These are phyloP conservation scores for Talaromyces sp. DNA, from an alignment of 2,329 filamentous ascomycete species.

Conservation along the genomic window DNA sequence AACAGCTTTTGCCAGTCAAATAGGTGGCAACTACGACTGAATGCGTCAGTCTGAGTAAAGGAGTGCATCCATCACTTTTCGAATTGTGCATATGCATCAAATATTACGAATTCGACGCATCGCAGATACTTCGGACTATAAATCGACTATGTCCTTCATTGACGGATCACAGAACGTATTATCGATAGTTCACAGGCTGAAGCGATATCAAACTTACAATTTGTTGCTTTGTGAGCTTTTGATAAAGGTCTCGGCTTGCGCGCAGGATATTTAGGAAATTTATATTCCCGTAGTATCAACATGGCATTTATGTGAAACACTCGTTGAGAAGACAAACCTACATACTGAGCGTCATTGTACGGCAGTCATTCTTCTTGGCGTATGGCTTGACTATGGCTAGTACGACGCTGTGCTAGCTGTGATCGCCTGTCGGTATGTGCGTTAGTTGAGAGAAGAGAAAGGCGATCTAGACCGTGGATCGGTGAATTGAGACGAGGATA, in stretches of 20 bases:
- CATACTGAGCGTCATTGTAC: neutral
- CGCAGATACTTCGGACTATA: neutral
- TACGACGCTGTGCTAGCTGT: neutral
- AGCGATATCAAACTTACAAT: neutral
- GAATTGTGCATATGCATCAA: neutral
- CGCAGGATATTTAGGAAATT: neutral
- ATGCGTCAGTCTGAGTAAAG: neutral
- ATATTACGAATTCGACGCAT: neutral
- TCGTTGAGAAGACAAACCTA: neutral
- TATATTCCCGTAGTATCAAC: neutral
- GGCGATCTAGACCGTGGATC: neutral
- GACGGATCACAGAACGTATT: neutral
- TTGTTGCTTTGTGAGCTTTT: neutral
- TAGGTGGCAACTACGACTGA: slow-evolving; percentile 67
- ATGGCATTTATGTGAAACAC: neutral
- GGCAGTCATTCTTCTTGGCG: neutral
- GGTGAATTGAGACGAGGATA: neutral
- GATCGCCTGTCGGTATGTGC: neutral
- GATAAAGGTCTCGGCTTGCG: neutral
- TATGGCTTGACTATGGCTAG: neutral
- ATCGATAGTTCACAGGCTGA: neutral
- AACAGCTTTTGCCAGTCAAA: slow-evolving; percentile 93
- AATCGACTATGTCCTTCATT: neutral
- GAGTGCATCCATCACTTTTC: neutral
- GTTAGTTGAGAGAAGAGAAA: neutral